phyloP scores from a whole-genome alignment of 1,139 yeast species.

The Candida sanyaensis region DNA sequence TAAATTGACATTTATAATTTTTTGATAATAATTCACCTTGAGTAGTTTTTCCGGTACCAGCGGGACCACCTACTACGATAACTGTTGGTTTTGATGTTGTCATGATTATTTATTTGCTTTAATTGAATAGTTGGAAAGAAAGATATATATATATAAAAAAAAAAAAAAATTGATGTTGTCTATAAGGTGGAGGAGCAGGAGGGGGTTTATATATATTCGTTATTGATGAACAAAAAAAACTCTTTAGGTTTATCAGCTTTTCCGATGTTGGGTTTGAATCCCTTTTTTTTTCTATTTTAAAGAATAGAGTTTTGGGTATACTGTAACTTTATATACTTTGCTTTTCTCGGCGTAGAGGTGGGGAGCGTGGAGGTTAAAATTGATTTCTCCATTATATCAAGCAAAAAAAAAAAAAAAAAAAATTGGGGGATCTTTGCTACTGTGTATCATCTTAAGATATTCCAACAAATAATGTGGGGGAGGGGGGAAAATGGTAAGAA shows the following conservation, averaged over 20 bases:
- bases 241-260: not conserved
- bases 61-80: slow-evolving; percentile 77
- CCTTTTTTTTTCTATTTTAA: not conserved
- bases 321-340: not conserved
- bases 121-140: too few relatives aligned
- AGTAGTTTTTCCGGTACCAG: slow-evolving; percentile 92
- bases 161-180: not conserved
- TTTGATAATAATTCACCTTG: slow-evolving; percentile 58
- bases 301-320: not conserved
- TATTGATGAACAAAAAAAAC: too few relatives aligned
- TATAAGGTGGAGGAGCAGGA: not conserved
- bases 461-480: too few relatives aligned
- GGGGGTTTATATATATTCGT: too few relatives aligned
- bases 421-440: not conserved
- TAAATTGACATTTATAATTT: slow-evolving; percentile 50
- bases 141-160: too few relatives aligned
- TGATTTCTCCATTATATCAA: too few relatives aligned
- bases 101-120: not conserved
- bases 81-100: slow-evolving; percentile 21
- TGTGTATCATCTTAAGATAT: not conserved
- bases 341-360: slow-evolving; percentile 3
- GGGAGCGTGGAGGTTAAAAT: slow-evolving; percentile 3
- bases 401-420: not conserved
- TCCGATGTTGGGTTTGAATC: not conserved
- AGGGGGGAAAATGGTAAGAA: too few relatives aligned